Percentiles rank a stretch among this genome's conserved stretches.
phyloP scores from a whole-genome alignment of 2,329 filamentous ascomycete species.

The Chrysoporthe austroafricana region DNA sequence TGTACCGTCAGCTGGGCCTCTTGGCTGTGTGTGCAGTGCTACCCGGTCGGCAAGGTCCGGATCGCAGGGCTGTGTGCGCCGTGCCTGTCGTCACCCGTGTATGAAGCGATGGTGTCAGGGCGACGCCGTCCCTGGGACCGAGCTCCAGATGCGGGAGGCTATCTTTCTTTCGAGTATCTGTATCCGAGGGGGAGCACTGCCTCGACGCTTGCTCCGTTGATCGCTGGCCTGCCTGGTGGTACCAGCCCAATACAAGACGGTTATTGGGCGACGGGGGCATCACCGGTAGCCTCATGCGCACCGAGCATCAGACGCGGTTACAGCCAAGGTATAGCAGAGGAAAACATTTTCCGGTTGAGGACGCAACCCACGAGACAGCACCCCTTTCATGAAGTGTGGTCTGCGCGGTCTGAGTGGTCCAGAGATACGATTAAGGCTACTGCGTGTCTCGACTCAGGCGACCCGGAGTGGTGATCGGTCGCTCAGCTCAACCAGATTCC shows the following conservation, averaged over 20 bases:
- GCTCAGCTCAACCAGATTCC: too few species aligned
- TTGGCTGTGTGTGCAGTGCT: not conserved
- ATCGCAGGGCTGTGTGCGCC: not conserved
- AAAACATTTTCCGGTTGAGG: too few species aligned
- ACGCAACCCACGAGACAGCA: too few species aligned
- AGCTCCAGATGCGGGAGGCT: not conserved
- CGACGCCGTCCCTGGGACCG: not conserved
- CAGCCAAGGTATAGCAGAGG: too few species aligned
- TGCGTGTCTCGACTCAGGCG: too few species aligned
- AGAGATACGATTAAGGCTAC: too few species aligned
- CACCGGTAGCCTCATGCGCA: not conserved
- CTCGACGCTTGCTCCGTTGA: not conserved
- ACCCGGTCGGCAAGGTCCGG: not conserved
- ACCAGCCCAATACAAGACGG: not conserved
- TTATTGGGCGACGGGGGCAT: not conserved
- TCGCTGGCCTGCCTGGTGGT: not conserved
- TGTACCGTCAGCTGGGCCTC: constrained; percentile 1
- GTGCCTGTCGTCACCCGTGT: not conserved
- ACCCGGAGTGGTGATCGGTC: too few species aligned
- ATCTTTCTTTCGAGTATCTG: too few species aligned
- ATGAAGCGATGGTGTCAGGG: not conserved
- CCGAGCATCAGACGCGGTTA: not conserved
- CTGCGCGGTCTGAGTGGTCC: too few species aligned
- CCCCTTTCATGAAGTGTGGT: too few species aligned
- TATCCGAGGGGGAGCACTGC: not conserved